Base-by-base conservation (phyloP, 2,329 filamentous ascomycete genomes). In the Calonectria montana region DNA sequence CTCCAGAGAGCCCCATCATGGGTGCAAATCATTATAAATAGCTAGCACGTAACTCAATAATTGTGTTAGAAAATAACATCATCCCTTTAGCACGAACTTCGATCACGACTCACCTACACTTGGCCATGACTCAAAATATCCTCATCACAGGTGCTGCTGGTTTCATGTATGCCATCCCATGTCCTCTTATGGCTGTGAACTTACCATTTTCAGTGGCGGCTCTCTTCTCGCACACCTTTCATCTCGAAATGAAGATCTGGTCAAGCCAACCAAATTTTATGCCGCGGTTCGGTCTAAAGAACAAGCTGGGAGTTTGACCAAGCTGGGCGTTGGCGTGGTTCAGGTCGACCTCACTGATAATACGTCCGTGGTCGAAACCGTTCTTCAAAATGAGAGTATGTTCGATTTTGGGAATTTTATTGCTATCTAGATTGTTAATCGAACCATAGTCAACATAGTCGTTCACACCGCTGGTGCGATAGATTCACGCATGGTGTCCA, bases 71-170 rank as follows among this genome's bases (percentile, higher is more conserved):
- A 43, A 43, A 9, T 31, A 41, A 9, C 41, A n/a, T 8, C 41
- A 43, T 43, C 13, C 31, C 9, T 3, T 35, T 12, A 3, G 31
- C 6, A 35, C 6, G 13, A 7, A 35, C 7, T 12, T 12, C 9
- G 31, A 35, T 35, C 31, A 35, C 31, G 2, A 12, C 31, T 35
- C 31, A 12, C 6, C 31, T 12, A 35, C 31, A n/a, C 16, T 53
- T 18, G 15, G 70, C n/a, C 25, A 77, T 78, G 76, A 16, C 69
- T 29, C 71, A 71, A 2, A 83, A 82, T 31, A 75, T 82, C 61
- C 79, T 84, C 41, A 78, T 83, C 70, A 83, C 82, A 50, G 82
- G 82, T 41, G 81, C 81, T 21, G 82, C 80, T 31, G 82, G 82
- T 39, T 84, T 82, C 76, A 81, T 84, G 82, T 77, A 73, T 12